Percentiles rank a stretch among this genome's conserved stretches.
Conservation (phyloP, 2,329 filamentous ascomycete genomes). For the Phaeosphaeriaceae sp. region DNA sequence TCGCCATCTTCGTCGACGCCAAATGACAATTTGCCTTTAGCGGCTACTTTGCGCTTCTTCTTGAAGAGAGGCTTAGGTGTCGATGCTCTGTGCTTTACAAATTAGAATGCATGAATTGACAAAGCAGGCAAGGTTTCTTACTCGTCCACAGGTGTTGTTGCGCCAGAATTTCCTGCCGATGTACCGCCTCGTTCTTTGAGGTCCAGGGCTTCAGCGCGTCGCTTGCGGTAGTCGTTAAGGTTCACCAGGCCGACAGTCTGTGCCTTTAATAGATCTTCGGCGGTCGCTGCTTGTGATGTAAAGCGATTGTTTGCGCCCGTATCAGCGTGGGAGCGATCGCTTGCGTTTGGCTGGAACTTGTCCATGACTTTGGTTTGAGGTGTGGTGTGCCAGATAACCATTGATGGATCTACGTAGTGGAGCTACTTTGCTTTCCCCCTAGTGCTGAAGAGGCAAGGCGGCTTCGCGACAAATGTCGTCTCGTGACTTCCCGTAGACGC, state of each 20-base stretch:
- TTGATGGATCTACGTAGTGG: neutral
- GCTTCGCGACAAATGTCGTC: neutral
- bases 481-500: constrained; percentile 1
- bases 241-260: constrained; percentile 91
- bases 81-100: constrained; percentile 63
- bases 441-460: neutral
- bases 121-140: constrained; percentile 50
- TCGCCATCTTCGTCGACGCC: constrained; percentile 72
- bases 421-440: neutral
- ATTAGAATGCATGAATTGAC: constrained; percentile 52
- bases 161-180: constrained; percentile 65
- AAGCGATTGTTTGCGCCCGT: constrained; percentile 65
- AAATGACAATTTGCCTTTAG: constrained; percentile 72
- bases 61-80: constrained; percentile 60
- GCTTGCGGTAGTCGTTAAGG: constrained; percentile 93
- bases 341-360: constrained; percentile 29
- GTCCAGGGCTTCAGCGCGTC: constrained; percentile 91
- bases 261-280: constrained; percentile 81
- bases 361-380: constrained; percentile 29
- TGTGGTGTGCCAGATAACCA: neutral
- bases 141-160: constrained; percentile 65
- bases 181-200: constrained; percentile 85
- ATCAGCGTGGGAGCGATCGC: constrained; percentile 25
- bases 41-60: constrained; percentile 62
- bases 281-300: constrained; percentile 75